Percentiles rank a stretch among this genome's conserved stretches.
Conservation (phyloP, 2,329 filamentous ascomycete species). For the Venturia nashicola region DNA sequence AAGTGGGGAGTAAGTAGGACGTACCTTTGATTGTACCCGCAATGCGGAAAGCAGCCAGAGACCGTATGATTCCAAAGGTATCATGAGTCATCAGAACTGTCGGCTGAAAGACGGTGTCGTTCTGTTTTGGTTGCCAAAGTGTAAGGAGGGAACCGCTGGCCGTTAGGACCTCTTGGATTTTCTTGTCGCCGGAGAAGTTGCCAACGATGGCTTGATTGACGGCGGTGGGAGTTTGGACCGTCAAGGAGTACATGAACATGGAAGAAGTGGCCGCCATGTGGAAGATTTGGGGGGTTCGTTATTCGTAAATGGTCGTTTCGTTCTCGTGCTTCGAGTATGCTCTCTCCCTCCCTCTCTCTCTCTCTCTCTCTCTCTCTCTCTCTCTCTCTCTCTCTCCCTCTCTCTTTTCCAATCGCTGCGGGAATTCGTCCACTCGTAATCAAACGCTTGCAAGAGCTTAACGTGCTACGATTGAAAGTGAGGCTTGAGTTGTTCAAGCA, state of each 20-base stretch:
- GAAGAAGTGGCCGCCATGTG: slow-evolving; percentile 94
- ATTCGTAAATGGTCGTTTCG: neutral
- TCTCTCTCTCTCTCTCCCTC: neutral
- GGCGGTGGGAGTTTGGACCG: slow-evolving; percentile 81
- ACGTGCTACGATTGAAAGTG: neutral
- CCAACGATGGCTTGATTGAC: slow-evolving; percentile 85
- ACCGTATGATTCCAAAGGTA: slow-evolving; percentile 89
- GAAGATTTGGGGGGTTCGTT: slow-evolving; percentile 12
- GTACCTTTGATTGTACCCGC: slow-evolving; percentile 94
- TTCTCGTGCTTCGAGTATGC: neutral
- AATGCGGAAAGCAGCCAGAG: slow-evolving; percentile 77
- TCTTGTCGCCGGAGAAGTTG: slow-evolving; percentile 90
- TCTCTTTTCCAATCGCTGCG: neutral
- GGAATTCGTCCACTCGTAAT: neutral
- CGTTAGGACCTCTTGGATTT: slow-evolving; percentile 84
- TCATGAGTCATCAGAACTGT: slow-evolving; percentile 65
- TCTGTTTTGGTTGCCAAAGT: slow-evolving; percentile 74
- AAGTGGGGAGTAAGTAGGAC: slow-evolving; percentile 26
- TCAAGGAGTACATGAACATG: slow-evolving; percentile 98
- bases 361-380: neutral
- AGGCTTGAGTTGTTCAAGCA: neutral
- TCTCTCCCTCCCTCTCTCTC: neutral
- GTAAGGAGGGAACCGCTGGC: slow-evolving; percentile 83
- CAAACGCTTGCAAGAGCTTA: neutral
- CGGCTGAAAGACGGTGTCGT: slow-evolving; percentile 74